Conservation (phyloP, 2,329 filamentous ascomycete genomes). For the Colletotrichum sojae region DNA sequence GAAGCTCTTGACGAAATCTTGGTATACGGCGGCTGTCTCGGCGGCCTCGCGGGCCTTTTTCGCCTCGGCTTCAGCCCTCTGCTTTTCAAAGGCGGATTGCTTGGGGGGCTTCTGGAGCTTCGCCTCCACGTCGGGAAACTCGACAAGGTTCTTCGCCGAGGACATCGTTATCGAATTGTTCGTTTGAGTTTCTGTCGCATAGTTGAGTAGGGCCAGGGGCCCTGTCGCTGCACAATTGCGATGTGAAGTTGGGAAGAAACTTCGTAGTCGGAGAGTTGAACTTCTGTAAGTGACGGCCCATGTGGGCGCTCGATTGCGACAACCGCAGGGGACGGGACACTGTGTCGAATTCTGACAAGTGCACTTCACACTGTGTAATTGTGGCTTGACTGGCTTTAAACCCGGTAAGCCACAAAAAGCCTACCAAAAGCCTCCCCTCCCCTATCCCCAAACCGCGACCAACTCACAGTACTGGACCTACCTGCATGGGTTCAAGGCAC, state of each 20-base stretch:
- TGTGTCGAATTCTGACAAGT: neutral
- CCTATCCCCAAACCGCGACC: too few relatives aligned
- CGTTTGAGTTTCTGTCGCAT: constrained; percentile 19
- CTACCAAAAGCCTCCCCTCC: too few relatives aligned
- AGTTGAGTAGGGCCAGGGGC: neutral
- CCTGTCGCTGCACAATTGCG: neutral
- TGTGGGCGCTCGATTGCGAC: neutral
- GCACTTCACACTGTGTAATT: neutral
- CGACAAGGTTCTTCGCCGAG: constrained; percentile 61
- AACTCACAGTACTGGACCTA: too few relatives aligned
- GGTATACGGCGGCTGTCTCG: constrained; percentile 88
- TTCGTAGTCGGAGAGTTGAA: constrained; percentile 5
- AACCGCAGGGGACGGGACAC: neutral
- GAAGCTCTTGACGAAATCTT: constrained; percentile 89
- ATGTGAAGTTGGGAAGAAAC: neutral
- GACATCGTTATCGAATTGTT: constrained; percentile 56
- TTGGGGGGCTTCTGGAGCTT: constrained; percentile 87
- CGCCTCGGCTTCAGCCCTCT: constrained; percentile 90
- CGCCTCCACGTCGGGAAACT: constrained; percentile 80
- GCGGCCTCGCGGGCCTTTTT: constrained; percentile 88
- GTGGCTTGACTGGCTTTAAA: neutral
- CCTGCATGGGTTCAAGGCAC: too few relatives aligned
- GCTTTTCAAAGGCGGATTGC: constrained; percentile 89
- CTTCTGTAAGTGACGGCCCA: constrained; percentile 2
- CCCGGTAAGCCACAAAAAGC: too few relatives aligned